Evolutionary conservation across 345 rosid genomes (phyloP).

Genomic region (Anastatica hierochuntica): DNA sequence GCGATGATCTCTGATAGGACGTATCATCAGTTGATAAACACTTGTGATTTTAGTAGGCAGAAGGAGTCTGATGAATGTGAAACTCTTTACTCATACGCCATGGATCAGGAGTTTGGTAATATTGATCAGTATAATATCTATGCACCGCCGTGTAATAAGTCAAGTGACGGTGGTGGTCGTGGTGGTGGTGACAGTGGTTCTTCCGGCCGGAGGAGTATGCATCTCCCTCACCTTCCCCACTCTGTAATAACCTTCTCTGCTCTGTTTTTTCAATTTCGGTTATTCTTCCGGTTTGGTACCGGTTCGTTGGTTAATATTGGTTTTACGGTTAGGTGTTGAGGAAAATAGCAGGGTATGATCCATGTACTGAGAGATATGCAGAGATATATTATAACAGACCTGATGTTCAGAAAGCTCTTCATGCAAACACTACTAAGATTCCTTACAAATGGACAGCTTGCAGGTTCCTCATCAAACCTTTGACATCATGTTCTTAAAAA

Average conservation of each 20-base stretch:
- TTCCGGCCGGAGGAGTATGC: slow-evolving; percentile 34
- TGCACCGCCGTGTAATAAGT: slow-evolving; percentile 79
- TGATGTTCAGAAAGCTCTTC: slow-evolving; percentile 84
- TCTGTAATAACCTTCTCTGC: slow-evolving; percentile 15
- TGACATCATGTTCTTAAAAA: neutral
- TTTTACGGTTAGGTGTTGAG: slow-evolving; percentile 33
- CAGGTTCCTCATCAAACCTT: slow-evolving; percentile 39
- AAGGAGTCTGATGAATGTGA: slow-evolving; percentile 86
- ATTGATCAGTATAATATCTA: slow-evolving; percentile 95
- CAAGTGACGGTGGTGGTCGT: slow-evolving; percentile 45
- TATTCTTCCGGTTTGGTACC: too few relatives aligned
- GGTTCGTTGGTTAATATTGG: too few relatives aligned
- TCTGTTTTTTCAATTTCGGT: slow-evolving; percentile 1
- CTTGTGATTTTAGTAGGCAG: slow-evolving; percentile 71
- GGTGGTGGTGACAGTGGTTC: slow-evolving; percentile 29
- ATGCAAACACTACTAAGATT: slow-evolving; percentile 62
- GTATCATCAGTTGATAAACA: slow-evolving; percentile 63
- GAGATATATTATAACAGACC: slow-evolving; percentile 87
- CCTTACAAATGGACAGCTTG: slow-evolving; percentile 95
- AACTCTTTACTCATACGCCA: slow-evolving; percentile 73
- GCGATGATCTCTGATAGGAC: slow-evolving; percentile 95
- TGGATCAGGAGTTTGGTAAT: slow-evolving; percentile 92
- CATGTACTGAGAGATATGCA: slow-evolving; percentile 96
- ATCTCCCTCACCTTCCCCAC: slow-evolving; percentile 61
- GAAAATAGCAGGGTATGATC: slow-evolving; percentile 79